phyloP scores from a whole-genome alignment of 1,139 yeast genomes.

The Suhomyces maxii region DNA sequence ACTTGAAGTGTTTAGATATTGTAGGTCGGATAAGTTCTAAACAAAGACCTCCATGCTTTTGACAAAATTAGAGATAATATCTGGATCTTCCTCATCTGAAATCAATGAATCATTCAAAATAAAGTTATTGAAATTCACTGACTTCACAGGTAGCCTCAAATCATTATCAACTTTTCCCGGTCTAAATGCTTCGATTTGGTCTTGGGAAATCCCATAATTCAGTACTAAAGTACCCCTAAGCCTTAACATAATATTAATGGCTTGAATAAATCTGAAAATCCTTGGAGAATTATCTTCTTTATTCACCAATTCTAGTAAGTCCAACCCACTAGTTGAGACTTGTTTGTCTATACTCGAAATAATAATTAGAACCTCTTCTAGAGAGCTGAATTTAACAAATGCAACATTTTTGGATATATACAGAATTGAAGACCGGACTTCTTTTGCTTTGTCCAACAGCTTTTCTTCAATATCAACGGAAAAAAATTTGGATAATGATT shows the following conservation, averaged over 20 bases:
- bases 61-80: conserved; percentile 5
- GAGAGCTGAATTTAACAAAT: conserved; percentile 31
- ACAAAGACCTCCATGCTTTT: conserved; percentile 4
- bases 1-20: too few species aligned
- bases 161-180: conserved; percentile 30
- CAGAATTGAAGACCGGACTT: conserved; percentile 29
- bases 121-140: not conserved
- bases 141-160: conserved; percentile 23
- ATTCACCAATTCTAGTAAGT: conserved; percentile 24
- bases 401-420: conserved; percentile 42
- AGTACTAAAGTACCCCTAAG: conserved; percentile 21
- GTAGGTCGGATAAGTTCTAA: too few species aligned
- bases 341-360: conserved; percentile 18
- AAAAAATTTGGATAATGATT: conserved; percentile 28
- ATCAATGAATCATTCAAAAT: not conserved
- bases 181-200: conserved; percentile 23
- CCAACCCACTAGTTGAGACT: conserved; percentile 32
- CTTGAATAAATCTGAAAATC: conserved; percentile 19
- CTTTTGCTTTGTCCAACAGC: conserved; percentile 9
- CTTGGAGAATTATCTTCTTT: conserved; percentile 10
- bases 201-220: conserved; percentile 24
- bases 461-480: conserved; percentile 15
- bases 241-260: conserved; percentile 21
- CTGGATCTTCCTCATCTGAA: not conserved
- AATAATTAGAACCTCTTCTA: conserved; percentile 38